Conservation (phyloP, 2,329 filamentous ascomycete species). For the Salinomyces thailandicus region DNA sequence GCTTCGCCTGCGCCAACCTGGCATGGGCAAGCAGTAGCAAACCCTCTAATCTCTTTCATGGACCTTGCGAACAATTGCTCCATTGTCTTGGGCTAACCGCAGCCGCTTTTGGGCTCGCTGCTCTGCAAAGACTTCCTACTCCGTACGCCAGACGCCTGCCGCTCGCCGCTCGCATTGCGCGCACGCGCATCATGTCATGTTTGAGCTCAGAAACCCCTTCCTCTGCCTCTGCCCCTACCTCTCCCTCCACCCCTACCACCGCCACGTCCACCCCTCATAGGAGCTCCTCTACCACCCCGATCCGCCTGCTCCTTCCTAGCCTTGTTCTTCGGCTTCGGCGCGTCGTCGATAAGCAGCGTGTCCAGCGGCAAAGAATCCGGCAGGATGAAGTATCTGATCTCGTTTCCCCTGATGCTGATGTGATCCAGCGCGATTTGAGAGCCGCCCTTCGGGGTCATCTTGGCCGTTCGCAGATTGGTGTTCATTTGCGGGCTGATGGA, state of each 20-base stretch:
- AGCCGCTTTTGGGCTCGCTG: too few species aligned
- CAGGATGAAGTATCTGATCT: slow-evolving; percentile 92
- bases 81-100: too few species aligned
- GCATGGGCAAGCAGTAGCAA: too few species aligned
- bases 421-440: slow-evolving; percentile 82
- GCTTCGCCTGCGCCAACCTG: too few species aligned
- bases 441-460: slow-evolving; percentile 86
- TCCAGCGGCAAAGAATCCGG: slow-evolving; percentile 92
- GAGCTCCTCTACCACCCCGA: slow-evolving; percentile 31
- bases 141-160: too few species aligned
- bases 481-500: slow-evolving; percentile 98
- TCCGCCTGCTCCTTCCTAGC: slow-evolving; percentile 68
- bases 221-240: slow-evolving; percentile 30
- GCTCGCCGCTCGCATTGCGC: too few species aligned
- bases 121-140: too few species aligned
- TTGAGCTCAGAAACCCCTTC: slow-evolving; percentile 14
- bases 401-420: slow-evolving; percentile 93
- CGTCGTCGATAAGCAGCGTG: slow-evolving; percentile 89
- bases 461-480: slow-evolving; percentile 86
- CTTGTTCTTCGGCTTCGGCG: slow-evolving; percentile 99
- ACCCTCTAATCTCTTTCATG: too few species aligned
- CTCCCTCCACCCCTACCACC: slow-evolving; percentile 17
- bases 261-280: slow-evolving; percentile 18
- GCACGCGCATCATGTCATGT: too few species aligned
- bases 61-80: too few species aligned